These are phyloP conservation scores for Cadophora malorum DNA, from an alignment of 2,329 filamentous ascomycete species.

Conservation along the genomic window DNA sequence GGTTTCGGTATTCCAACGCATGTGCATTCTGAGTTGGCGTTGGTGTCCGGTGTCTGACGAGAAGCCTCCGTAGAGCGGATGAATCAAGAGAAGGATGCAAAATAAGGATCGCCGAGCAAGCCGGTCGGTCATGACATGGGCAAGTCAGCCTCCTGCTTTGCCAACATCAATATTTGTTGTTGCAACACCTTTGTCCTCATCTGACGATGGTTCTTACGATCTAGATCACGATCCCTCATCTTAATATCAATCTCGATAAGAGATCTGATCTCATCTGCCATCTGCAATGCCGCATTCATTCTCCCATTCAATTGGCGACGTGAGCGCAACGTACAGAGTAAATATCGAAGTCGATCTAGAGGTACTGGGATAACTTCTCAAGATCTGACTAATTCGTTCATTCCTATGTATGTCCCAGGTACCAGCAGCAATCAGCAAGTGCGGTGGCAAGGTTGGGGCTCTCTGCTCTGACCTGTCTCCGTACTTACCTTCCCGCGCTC, in stretches of 20 bases:
- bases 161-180: not conserved
- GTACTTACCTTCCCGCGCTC: not conserved
- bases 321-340: not conserved
- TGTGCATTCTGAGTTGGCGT: not conserved
- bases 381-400: not conserved
- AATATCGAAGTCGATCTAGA: not conserved
- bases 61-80: not conserved
- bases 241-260: not conserved
- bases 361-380: not conserved
- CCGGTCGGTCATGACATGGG: not conserved
- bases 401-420: slow-evolving; percentile 3
- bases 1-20: not conserved
- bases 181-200: not conserved
- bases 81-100: not conserved
- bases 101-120: slow-evolving; percentile 2
- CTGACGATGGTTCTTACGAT: not conserved
- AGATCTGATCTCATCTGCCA: slow-evolving; percentile 1
- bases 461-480: not conserved
- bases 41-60: slow-evolving; percentile 1
- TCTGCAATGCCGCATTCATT: not conserved
- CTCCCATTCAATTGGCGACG: not conserved
- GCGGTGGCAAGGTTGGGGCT: not conserved
- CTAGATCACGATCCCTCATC: not conserved
- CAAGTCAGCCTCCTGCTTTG: slow-evolving; percentile 1
- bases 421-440: slow-evolving; percentile 1